Evolutionary conservation across 352 stramenopile species (phyloP).

Genomic region (Peronospora destructor): DNA sequence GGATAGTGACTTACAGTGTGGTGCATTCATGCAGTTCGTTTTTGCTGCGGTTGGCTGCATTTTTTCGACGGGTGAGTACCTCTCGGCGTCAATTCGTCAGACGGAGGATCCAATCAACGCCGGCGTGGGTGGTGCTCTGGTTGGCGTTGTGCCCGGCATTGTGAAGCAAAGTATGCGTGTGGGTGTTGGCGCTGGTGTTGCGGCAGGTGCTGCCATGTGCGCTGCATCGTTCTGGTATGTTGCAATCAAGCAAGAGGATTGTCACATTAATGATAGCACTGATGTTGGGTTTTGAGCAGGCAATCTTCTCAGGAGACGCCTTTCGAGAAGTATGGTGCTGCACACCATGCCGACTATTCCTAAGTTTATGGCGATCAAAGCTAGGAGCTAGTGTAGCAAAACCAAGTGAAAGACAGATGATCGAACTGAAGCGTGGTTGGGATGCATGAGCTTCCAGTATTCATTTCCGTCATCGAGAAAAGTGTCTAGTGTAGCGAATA

Average conservation of each 20-base stretch:
- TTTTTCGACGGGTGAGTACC: constrained; percentile 64
- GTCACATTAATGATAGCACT: not conserved
- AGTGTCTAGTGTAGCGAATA: too few relatives aligned
- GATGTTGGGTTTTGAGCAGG: constrained; percentile 23
- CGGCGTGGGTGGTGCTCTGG: constrained; percentile 50
- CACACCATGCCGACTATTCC: constrained; percentile 39
- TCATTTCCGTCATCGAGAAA: not conserved
- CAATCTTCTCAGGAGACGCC: constrained; percentile 34
- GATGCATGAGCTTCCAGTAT: constrained; percentile 1
- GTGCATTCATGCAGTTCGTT: constrained; percentile 42
- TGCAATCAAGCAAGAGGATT: not conserved
- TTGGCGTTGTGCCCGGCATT: constrained; percentile 63
- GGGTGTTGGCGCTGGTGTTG: constrained; percentile 40
- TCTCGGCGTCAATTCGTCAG: constrained; percentile 55
- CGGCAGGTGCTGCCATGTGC: constrained; percentile 38
- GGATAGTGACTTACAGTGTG: constrained; percentile 4
- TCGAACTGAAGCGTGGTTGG: not conserved
- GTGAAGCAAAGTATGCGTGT: constrained; percentile 73
- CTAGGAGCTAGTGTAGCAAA: constrained; percentile 7
- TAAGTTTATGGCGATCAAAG: constrained; percentile 25
- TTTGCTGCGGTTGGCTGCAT: constrained; percentile 59
- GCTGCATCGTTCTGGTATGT: constrained; percentile 66
- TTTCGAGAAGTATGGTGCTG: constrained; percentile 67
- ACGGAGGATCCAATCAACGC: constrained; percentile 69
- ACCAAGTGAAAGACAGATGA: constrained; percentile 11